These are phyloP conservation scores for Penicillium subrubescens DNA, from an alignment of 495 filamentous ascomycete species.

Conservation along the genomic window DNA sequence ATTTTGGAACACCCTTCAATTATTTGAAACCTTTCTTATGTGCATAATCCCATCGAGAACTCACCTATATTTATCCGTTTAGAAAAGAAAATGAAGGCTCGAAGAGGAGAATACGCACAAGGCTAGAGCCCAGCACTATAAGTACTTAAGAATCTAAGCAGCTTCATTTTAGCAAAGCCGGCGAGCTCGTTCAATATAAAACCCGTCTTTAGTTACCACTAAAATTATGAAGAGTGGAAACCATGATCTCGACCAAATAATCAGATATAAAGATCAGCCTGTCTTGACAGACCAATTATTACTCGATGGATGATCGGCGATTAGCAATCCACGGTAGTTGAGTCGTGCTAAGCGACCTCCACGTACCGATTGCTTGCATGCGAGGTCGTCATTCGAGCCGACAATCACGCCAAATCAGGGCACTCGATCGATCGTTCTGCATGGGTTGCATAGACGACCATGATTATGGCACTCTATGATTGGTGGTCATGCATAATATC, in stretches of 20 bases:
- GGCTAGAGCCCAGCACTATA: no score
- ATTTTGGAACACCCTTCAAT: no score
- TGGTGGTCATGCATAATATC: background rate
- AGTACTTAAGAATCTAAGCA: no score
- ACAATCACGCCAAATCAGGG: slow-evolving; percentile 18
- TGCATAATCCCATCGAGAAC: no score
- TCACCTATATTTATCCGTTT: no score
- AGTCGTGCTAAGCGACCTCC: slow-evolving; percentile 10
- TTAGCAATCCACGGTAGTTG: slow-evolving; percentile 11
- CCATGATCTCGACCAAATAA: background rate
- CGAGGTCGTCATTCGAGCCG: slow-evolving; percentile 16
- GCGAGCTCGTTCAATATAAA: no score
- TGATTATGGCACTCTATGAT: background rate
- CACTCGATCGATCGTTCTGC: background rate
- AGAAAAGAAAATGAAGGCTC: no score
- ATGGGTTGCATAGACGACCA: background rate
- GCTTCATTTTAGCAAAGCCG: no score
- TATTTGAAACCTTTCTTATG: no score
- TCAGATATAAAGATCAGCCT: background rate
- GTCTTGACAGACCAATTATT: background rate
- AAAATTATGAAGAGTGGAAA: background rate
- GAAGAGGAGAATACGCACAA: no score
- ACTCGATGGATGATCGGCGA: background rate
- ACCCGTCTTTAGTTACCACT: no score
- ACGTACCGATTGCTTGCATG: background rate